phyloP scores from a whole-genome alignment of 495 filamentous ascomycete genomes.

The Penicillium robsamsonii region DNA sequence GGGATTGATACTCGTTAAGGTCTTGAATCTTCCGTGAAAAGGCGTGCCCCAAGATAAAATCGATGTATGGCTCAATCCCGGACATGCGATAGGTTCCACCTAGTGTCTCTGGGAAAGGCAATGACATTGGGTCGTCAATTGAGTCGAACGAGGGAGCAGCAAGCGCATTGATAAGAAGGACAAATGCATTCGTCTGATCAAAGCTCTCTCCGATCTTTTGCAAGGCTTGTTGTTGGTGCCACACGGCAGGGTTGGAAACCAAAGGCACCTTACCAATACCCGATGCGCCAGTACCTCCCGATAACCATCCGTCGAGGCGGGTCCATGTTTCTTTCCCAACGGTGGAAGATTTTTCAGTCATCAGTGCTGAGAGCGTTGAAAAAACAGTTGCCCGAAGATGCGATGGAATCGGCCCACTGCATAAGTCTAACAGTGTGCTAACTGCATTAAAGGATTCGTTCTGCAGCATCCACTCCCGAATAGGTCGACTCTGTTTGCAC shows the following conservation, averaged over 20 bases:
- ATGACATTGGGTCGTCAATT: slow-evolving; percentile 52
- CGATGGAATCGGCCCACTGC: slow-evolving; percentile 63
- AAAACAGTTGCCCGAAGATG: slow-evolving; percentile 78
- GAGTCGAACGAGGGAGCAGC: slow-evolving; percentile 56
- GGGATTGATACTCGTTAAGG: slow-evolving; percentile 56
- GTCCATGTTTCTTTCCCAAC: slow-evolving; percentile 67
- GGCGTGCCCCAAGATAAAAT: slow-evolving; percentile 77
- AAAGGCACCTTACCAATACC: slow-evolving; percentile 37
- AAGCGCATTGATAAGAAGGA: slow-evolving; percentile 67
- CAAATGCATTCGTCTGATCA: slow-evolving; percentile 79
- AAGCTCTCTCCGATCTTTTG: slow-evolving; percentile 64
- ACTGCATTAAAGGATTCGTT: slow-evolving; percentile 61
- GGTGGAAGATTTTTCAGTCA: slow-evolving; percentile 60
- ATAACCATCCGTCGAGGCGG: slow-evolving; percentile 69
- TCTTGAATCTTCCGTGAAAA: slow-evolving; percentile 63
- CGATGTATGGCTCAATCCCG: slow-evolving; percentile 88
- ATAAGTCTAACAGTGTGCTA: slow-evolving; percentile 65
- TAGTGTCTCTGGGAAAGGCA: slow-evolving; percentile 87
- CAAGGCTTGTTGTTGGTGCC: slow-evolving; percentile 54
- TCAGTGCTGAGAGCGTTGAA: slow-evolving; percentile 61
- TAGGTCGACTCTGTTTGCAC: slow-evolving; percentile 62
- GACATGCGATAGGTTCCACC: slow-evolving; percentile 74
- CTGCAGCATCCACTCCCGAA: slow-evolving; percentile 66
- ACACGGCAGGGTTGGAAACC: slow-evolving; percentile 37
- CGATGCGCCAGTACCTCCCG: slow-evolving; percentile 46